Evolutionary conservation across 257 asterid species (phyloP).

Genomic region (Ajuga chamaepitys): DNA sequence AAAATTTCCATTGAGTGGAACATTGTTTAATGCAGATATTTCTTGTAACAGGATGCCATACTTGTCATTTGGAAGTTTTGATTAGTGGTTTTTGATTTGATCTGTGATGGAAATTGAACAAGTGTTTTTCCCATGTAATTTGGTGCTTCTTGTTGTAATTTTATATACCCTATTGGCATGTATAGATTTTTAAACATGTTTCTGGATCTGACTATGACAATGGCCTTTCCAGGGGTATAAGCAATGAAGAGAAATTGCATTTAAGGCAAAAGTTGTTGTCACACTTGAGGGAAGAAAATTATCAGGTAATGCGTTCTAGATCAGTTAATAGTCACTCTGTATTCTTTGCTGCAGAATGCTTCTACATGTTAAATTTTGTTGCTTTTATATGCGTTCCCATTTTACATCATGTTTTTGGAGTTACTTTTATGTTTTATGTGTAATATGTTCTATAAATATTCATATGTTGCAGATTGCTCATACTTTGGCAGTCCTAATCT

Average conservation of each 20-base stretch:
- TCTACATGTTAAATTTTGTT: neutral
- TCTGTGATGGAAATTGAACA: constrained; percentile 2
- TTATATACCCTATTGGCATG: neutral
- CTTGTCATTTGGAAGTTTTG: neutral
- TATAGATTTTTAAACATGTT: neutral
- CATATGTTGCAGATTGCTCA: constrained; percentile 63
- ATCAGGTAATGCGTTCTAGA: constrained; percentile 63
- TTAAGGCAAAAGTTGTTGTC: constrained; percentile 74
- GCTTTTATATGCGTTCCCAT: constrained; percentile 12
- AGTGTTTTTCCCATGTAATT: neutral
- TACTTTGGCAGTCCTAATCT: constrained; percentile 81
- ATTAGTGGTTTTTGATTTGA: neutral
- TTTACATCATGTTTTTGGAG: neutral
- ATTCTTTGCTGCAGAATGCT: neutral
- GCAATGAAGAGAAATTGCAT: constrained; percentile 83
- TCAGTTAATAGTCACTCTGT: constrained; percentile 12
- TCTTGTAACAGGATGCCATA: neutral
- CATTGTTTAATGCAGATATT: neutral
- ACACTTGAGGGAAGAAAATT: constrained; percentile 88
- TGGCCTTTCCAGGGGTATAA: constrained; percentile 57
- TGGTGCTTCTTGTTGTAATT: neutral
- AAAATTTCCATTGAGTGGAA: constrained; percentile 1
- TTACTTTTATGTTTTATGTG: neutral
- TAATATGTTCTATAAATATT: constrained; percentile 9
- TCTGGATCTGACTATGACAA: constrained; percentile 20